A percentile compares a stretch with the other conserved stretches of the same genome.
phyloP scores from a whole-genome alignment of 805 yeast genomes.

The Schwanniomyces polymorphus region DNA sequence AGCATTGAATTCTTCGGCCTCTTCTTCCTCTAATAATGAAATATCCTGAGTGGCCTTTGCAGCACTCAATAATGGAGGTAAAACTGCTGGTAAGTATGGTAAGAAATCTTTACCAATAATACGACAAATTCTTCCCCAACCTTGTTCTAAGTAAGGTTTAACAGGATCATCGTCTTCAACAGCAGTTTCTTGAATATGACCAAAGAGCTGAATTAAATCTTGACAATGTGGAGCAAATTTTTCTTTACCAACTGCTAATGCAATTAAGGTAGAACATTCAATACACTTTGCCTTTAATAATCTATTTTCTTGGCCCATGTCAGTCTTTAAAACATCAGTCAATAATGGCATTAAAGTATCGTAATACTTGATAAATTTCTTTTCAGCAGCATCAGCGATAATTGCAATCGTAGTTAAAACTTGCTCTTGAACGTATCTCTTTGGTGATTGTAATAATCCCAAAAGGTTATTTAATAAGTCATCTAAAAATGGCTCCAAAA shows the following conservation, averaged over 20 bases:
- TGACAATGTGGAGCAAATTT: constrained; percentile 75
- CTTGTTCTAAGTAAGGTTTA: constrained; percentile 82
- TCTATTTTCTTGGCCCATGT: constrained; percentile 76
- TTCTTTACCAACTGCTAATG: constrained; percentile 92
- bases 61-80: constrained; percentile 83
- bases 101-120: constrained; percentile 82
- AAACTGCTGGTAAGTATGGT: constrained; percentile 78
- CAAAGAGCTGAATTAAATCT: constrained; percentile 71
- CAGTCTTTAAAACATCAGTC: constrained; percentile 73
- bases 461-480: constrained; percentile 71
- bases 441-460: constrained; percentile 77
- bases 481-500: constrained; percentile 91
- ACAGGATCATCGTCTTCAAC: constrained; percentile 83
- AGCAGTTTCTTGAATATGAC: constrained; percentile 62
- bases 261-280: constrained; percentile 93
- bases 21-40: constrained; percentile 85
- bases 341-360: constrained; percentile 92
- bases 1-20: constrained; percentile 73
- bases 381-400: constrained; percentile 94
- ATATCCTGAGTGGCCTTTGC: constrained; percentile 92
- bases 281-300: constrained; percentile 88
- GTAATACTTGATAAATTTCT: constrained; percentile 84
- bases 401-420: constrained; percentile 95
- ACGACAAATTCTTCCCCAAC: constrained; percentile 93
- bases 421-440: constrained; percentile 95